These are phyloP conservation scores for Camelina neglecta DNA, from an alignment of 345 rosid species.

Conservation along the genomic window DNA sequence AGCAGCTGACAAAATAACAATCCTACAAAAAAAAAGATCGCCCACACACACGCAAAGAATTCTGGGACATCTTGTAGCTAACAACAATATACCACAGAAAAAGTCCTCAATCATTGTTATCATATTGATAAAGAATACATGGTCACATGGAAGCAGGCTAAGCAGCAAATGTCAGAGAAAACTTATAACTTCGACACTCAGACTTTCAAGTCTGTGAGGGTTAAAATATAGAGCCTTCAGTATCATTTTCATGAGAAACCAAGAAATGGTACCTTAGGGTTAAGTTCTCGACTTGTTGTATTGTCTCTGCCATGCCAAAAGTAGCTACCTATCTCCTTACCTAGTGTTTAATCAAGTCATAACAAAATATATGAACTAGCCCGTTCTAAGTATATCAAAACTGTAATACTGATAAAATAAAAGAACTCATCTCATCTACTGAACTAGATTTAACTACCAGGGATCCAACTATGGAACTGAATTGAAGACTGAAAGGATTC, in stretches of 20 bases:
- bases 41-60: not conserved
- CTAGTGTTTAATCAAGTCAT: constrained; percentile 47
- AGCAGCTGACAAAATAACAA: constrained; percentile 1
- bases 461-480: constrained; percentile 7
- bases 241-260: constrained; percentile 32
- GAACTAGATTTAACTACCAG: constrained; percentile 12
- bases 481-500: not conserved
- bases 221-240: not conserved
- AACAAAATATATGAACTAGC: constrained; percentile 12
- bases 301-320: constrained; percentile 97
- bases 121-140: constrained; percentile 3
- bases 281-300: constrained; percentile 70
- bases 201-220: not conserved
- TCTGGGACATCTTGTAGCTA: not conserved
- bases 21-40: not conserved
- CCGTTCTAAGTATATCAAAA: constrained; percentile 14
- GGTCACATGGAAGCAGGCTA: not conserved
- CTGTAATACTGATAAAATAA: not conserved
- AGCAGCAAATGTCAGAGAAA: constrained; percentile 10
- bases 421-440: constrained; percentile 1
- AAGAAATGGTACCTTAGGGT: constrained; percentile 74
- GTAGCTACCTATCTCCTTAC: constrained; percentile 75
- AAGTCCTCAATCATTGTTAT: constrained; percentile 10
- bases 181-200: constrained; percentile 5
- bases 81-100: constrained; percentile 1